These are phyloP conservation scores for Postia placenta DNA, from an alignment of 768 basidiomycete species.

Conservation along the genomic window DNA sequence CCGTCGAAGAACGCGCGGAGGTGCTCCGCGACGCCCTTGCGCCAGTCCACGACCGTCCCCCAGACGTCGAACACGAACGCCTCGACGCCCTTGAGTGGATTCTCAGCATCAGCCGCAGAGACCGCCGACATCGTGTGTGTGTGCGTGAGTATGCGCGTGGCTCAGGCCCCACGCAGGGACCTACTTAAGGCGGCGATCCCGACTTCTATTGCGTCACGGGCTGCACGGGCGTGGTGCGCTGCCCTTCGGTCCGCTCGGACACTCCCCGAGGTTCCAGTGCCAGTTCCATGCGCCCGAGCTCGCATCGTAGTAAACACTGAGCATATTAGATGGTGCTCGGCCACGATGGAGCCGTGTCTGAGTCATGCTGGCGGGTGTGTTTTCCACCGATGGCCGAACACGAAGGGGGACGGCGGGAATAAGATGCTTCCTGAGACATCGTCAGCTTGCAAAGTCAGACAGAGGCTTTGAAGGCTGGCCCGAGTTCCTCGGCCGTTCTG, in stretches of 20 bases:
- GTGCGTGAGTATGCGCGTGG: neutral
- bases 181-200: neutral
- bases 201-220: neutral
- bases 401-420: too few species aligned
- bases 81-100: slow-evolving; percentile 15
- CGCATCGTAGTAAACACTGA: too few species aligned
- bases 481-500: too few species aligned
- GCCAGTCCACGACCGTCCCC: slow-evolving; percentile 28
- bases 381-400: too few species aligned
- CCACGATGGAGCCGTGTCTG: too few species aligned
- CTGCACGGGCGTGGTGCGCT: neutral
- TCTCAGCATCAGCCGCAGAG: neutral
- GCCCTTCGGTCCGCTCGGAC: neutral
- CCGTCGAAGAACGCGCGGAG: slow-evolving; percentile 2
- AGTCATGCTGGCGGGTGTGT: too few species aligned
- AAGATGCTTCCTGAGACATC: too few species aligned
- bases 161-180: neutral
- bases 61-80: slow-evolving; percentile 26
- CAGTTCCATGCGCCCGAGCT: neutral
- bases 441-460: too few species aligned
- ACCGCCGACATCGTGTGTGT: neutral
- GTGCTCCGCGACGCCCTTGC: slow-evolving; percentile 15
- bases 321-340: too few species aligned
- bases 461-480: too few species aligned
- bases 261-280: neutral